Evolutionary conservation across 2,329 filamentous ascomycete species (phyloP), one percentile per base, ranked within the genome.

Genomic region (Claviceps arundinis): DNA sequence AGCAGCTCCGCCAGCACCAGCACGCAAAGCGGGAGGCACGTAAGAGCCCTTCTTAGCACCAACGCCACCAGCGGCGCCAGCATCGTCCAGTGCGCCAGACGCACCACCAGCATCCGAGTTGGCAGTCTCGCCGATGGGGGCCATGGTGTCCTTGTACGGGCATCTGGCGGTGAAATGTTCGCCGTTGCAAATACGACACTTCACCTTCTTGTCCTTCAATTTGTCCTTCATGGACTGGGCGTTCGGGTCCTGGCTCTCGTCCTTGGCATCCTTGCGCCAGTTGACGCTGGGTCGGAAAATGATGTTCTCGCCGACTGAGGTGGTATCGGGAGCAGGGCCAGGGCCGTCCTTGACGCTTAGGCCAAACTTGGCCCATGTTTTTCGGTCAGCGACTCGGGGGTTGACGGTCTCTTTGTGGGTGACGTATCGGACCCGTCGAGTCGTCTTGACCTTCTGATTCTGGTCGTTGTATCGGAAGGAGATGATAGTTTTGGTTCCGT

Each of bases 61-160:
- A 26, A 82, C 73, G 34, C 72, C 70, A 45, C 76, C 77, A 24
- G 70, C 69, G 0, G 51, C 37, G 2, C 60, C 56, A 16, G 64
- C 58, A 50, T 78, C 75, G 61, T 80, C 75, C 59, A 69, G 71
- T 70, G 76, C 70, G 52, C 75, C 77, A 48, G 75, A 76, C 37
- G 75, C 78, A 30, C 73, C 71, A 22, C 49, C 49, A 14, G 49
- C 42, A 57, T 84, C 81, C 56, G 70, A 76, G 37, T 66, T 65
- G 47, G 66, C 68, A 52, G 71, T 74, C 68, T 82, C 81, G 59
- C 83, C 82, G 56, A 90, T 81, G 40, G 87, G 93, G 38, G 91
- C 89, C 89, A 98, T 96, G 62, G 91, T 98, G 69, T 97, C 93
- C 78, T 97, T 98, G 84, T 95, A 98, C 38, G 93, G 93, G 82